Evolutionary conservation across 225 moss, liverwort and hornwort species (phyloP).

Genomic region (Bryum argenteum): DNA sequence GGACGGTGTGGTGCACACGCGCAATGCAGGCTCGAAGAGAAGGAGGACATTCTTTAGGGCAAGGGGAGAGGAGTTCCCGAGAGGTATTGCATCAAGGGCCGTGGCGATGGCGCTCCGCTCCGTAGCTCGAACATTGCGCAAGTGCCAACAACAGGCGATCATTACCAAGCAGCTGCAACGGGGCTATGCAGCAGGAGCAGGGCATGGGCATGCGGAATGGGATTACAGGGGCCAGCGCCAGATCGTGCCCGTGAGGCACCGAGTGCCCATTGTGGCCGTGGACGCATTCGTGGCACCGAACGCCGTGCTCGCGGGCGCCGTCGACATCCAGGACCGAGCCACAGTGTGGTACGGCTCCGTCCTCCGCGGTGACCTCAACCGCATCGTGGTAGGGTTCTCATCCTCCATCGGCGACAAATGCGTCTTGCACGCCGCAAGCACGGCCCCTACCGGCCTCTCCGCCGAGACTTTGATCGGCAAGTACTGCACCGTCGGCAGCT

Average conservation of each 20-base stretch:
- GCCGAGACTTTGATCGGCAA: slow-evolving; percentile 85
- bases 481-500: slow-evolving; percentile 76
- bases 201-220: slow-evolving; percentile 56
- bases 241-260: slow-evolving; percentile 60
- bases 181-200: slow-evolving; percentile 9
- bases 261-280: slow-evolving; percentile 80
- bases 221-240: slow-evolving; percentile 87
- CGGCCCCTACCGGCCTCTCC: slow-evolving; percentile 67
- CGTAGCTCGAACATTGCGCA: slow-evolving; percentile 30
- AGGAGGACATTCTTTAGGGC: slow-evolving; percentile 10
- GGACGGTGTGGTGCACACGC: slow-evolving; percentile 16
- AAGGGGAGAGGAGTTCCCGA: background rate
- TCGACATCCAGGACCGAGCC: slow-evolving; percentile 82
- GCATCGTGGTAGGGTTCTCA: slow-evolving; percentile 78
- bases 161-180: background rate
- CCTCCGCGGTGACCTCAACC: slow-evolving; percentile 87
- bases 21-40: background rate
- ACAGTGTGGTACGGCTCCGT: slow-evolving; percentile 90
- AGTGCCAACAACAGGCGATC: slow-evolving; percentile 16
- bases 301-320: slow-evolving; percentile 73
- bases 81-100: background rate
- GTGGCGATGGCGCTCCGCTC: slow-evolving; percentile 58
- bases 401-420: slow-evolving; percentile 85
- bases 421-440: slow-evolving; percentile 81
- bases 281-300: slow-evolving; percentile 93